Percentiles rank a stretch among this genome's conserved stretches.
These are phyloP conservation scores for Alliaria petiolata DNA, from an alignment of 345 rosid species.

Conservation along the genomic window DNA sequence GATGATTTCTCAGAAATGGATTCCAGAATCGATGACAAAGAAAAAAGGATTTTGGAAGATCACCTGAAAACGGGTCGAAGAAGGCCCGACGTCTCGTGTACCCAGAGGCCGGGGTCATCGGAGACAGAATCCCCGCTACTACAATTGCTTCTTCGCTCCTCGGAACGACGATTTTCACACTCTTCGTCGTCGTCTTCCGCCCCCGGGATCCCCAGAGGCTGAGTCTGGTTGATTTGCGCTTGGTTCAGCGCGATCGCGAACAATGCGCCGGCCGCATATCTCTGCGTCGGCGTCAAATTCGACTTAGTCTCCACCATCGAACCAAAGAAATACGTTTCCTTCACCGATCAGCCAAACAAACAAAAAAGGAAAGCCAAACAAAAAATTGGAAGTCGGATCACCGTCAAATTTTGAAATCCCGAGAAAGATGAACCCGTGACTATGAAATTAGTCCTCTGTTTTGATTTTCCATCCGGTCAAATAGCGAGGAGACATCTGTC, in stretches of 20 bases:
- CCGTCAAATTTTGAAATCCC: constrained; percentile 24
- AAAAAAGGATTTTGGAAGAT: not conserved
- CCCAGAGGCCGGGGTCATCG: constrained; percentile 81
- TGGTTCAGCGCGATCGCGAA: constrained; percentile 80
- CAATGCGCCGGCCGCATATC: constrained; percentile 77
- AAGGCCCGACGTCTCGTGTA: constrained; percentile 64
- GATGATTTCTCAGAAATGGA: not conserved
- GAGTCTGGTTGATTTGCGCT: constrained; percentile 86
- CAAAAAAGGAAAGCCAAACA: not conserved
- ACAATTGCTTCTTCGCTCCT: constrained; percentile 46
- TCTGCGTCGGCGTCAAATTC: constrained; percentile 59
- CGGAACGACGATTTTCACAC: constrained; percentile 6
- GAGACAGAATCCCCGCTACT: constrained; percentile 77
- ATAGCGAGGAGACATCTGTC: constrained; percentile 15
- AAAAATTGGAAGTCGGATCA: constrained; percentile 18
- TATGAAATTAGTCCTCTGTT: constrained; percentile 6
- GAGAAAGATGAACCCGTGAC: constrained; percentile 10
- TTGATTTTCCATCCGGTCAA: constrained; percentile 3
- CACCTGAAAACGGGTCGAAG: constrained; percentile 90
- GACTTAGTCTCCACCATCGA: constrained; percentile 35
- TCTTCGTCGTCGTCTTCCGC: constrained; percentile 29
- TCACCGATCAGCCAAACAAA: not conserved
- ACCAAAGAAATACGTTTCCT: not conserved
- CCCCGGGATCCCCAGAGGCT: constrained; percentile 46
- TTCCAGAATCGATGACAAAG: not conserved